Evolutionary conservation across 495 filamentous ascomycete genomes (phyloP).

Genomic region (Chaetomidium leptoderma): DNA sequence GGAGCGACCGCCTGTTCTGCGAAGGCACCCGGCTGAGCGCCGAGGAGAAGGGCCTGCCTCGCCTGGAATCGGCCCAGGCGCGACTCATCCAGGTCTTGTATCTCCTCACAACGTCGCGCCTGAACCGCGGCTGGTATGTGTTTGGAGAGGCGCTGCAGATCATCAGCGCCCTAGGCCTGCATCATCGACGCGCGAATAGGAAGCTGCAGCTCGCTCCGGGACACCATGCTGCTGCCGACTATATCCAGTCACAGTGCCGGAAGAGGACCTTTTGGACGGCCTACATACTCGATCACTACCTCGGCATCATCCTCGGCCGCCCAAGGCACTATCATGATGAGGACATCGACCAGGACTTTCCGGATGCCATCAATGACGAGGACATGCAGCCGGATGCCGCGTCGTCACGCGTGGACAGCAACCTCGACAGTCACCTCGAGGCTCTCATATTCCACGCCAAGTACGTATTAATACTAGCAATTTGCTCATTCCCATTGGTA

Average conservation of each 20-base stretch:
- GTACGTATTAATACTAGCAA: too few relatives aligned
- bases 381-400: neutral
- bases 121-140: neutral
- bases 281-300: neutral
- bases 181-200: neutral
- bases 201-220: neutral
- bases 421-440: neutral
- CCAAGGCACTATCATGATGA: neutral
- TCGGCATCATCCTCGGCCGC: neutral
- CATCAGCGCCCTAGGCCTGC: neutral
- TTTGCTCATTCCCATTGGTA: neutral
- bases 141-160: slow-evolving; percentile 1
- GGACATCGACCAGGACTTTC: neutral
- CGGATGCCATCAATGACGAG: neutral
- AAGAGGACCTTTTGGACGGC: neutral
- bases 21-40: neutral
- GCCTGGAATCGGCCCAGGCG: neutral
- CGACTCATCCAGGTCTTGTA: neutral
- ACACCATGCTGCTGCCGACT: neutral
- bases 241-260: neutral
- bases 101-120: neutral
- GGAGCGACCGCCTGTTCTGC: neutral
- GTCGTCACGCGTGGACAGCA: neutral
- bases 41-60: neutral
- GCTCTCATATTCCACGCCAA: neutral